phyloP scores from a whole-genome alignment of 2,329 filamentous ascomycete species.

The Zopfia rhizophila region DNA sequence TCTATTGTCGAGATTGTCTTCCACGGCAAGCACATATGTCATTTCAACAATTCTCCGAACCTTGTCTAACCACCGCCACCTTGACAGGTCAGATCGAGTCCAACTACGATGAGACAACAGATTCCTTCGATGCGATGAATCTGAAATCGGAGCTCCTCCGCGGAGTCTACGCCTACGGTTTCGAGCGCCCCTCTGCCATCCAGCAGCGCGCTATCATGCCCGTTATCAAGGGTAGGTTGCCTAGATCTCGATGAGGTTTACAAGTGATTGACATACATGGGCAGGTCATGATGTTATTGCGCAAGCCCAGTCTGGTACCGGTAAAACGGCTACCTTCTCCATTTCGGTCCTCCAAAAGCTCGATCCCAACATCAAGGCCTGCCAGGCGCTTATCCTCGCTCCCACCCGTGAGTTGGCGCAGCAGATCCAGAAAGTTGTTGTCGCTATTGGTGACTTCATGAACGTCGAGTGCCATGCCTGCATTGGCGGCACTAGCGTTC shows the following conservation, averaged over 20 bases:
- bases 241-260: constrained; percentile 15
- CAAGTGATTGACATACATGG: constrained; percentile 34
- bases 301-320: constrained; percentile 99
- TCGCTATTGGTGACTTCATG: constrained; percentile 99
- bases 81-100: constrained; percentile 95
- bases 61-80: constrained; percentile 33
- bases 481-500: constrained; percentile 97
- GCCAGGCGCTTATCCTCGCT: constrained; percentile 97
- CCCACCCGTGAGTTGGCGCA: constrained; percentile 98
- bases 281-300: constrained; percentile 96
- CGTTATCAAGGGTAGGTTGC: constrained; percentile 92
- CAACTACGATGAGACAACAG: constrained; percentile 99
- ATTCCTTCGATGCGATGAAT: constrained; percentile 98
- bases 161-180: constrained; percentile 99
- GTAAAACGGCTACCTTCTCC: constrained; percentile 99
- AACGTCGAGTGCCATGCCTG: constrained; percentile 98
- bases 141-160: constrained; percentile 97
- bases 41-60: constrained; percentile 7
- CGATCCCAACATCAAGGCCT: constrained; percentile 92
- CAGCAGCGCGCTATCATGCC: constrained; percentile 99
- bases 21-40: neutral
- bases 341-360: constrained; percentile 99
- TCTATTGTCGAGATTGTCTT: neutral
- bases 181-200: constrained; percentile 99
- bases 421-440: constrained; percentile 99